Evolutionary conservation across 164 flowering plant species (phyloP).

Genomic region (Magnolia kwangsiensis): DNA sequence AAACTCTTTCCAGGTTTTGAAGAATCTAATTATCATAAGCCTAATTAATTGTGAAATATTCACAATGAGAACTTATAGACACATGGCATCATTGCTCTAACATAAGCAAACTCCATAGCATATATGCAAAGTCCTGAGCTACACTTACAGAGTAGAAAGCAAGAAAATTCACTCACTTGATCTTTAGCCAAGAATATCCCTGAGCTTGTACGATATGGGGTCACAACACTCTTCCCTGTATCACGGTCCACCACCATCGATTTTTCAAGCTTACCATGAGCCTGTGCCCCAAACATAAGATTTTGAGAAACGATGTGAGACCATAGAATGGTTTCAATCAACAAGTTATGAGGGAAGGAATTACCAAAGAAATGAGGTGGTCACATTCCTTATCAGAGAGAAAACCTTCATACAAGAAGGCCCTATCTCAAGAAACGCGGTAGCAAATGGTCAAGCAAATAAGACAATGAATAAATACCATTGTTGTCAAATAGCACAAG

Average conservation of each 20-base stretch:
- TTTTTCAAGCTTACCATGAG: conserved; percentile 15
- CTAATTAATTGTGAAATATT: background rate
- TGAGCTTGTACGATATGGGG: conserved; percentile 14
- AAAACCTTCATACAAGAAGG: conserved; percentile 66
- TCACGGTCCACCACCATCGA: conserved; percentile 4
- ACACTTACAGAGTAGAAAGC: background rate
- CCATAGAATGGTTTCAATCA: conserved; percentile 19
- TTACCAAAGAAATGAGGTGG: conserved; percentile 70
- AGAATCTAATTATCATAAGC: background rate
- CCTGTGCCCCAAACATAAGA: conserved; percentile 18
- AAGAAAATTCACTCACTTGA: conserved; percentile 19
- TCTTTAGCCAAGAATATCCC: conserved; percentile 15
- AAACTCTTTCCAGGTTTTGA: background rate
- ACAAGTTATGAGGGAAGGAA: conserved; percentile 10
- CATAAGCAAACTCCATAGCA: background rate
- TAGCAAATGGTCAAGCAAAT: conserved; percentile 18
- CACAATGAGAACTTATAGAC: background rate
- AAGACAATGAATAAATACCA: background rate
- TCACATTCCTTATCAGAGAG: conserved; percentile 75
- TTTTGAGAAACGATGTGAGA: conserved; percentile 4
- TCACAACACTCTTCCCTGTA: conserved; percentile 4
- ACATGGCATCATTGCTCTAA: background rate
- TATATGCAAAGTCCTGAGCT: background rate
- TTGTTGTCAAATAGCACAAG: no score
- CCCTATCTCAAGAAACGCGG: conserved; percentile 41